These are phyloP conservation scores for Solanum raphanifolium DNA, from an alignment of 257 asterid species.

Conservation along the genomic window DNA sequence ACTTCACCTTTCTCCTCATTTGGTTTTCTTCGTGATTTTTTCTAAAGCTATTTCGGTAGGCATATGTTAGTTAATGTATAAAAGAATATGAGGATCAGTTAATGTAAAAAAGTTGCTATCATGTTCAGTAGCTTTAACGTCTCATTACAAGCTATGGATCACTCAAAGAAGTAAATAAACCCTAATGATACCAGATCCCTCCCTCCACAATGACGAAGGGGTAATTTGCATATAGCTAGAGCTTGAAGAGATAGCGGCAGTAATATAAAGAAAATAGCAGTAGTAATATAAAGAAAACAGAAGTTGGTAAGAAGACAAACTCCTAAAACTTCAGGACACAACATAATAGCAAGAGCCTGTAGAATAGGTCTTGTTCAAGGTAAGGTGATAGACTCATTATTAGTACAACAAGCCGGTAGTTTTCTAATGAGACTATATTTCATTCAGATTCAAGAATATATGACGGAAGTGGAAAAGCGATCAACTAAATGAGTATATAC, in stretches of 20 bases:
- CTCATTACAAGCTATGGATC: background rate
- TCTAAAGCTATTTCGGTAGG: background rate
- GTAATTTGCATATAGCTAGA: background rate
- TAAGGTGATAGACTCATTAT: background rate
- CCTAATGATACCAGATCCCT: background rate
- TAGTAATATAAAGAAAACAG: background rate
- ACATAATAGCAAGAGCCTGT: background rate
- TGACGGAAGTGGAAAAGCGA: background rate
- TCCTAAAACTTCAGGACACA: background rate
- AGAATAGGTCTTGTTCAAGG: background rate
- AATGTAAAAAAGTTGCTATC: background rate
- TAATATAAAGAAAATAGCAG: background rate
- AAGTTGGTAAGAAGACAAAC: background rate
- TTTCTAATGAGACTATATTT: background rate
- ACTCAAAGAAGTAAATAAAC: background rate
- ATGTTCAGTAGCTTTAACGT: background rate
- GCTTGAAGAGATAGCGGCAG: background rate
- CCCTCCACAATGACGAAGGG: background rate
- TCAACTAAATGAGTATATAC: background rate
- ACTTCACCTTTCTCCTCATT: background rate
- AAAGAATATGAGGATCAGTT: background rate
- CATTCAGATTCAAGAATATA: background rate
- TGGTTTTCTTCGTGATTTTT: background rate
- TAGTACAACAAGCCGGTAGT: background rate
- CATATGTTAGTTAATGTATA: background rate